phyloP scores from a whole-genome alignment of 305 asterid species.

The Rubia peregrina region DNA sequence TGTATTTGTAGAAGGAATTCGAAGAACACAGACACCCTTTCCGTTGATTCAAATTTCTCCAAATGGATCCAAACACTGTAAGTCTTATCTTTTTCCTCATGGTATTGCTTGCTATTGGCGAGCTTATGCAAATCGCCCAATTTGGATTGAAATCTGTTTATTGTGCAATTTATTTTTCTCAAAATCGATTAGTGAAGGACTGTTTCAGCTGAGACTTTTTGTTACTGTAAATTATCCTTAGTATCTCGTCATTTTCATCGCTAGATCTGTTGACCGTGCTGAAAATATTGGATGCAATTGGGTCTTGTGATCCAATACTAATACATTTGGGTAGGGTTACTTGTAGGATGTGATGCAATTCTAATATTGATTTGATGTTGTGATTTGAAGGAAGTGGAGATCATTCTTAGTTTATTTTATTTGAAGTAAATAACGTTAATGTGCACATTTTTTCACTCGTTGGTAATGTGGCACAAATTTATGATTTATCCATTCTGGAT shows the following conservation, averaged over 20 bases:
- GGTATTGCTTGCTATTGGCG: neutral
- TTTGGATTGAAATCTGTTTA: neutral
- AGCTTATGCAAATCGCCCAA: neutral
- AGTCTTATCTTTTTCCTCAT: neutral
- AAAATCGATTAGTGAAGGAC: neutral
- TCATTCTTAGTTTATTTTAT: neutral
- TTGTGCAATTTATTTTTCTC: neutral
- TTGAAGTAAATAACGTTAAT: neutral
- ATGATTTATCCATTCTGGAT: neutral
- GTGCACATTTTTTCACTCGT: too few relatives aligned
- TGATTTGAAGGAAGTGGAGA: constrained; percentile 5
- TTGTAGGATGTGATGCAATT: neutral
- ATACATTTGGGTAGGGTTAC: neutral
- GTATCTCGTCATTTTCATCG: neutral
- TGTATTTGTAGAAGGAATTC: neutral
- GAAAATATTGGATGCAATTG: constrained; percentile 5
- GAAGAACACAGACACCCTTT: constrained; percentile 2
- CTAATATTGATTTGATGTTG: neutral
- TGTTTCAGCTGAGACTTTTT: neutral
- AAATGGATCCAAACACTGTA: constrained; percentile 26
- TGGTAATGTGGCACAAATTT: neutral
- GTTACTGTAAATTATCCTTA: neutral
- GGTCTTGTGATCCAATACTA: neutral
- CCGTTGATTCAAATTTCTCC: neutral
- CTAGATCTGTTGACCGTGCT: constrained; percentile 16